Base-by-base conservation (phyloP, 148 eudicot genomes). In the Vaccinium myrtillus region DNA sequence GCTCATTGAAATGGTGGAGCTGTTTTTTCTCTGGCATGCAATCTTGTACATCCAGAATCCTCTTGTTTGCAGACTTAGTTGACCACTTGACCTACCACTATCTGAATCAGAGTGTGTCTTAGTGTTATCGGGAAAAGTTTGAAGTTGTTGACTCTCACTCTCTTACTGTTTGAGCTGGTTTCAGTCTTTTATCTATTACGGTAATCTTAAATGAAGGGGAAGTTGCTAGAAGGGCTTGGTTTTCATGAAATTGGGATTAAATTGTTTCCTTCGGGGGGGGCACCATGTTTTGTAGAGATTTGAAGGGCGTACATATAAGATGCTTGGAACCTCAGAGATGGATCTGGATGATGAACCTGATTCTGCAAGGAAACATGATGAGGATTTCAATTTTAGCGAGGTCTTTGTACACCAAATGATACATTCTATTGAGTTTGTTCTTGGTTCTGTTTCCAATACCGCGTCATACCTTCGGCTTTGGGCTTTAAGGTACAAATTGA, bases 401-500 rank as follows among this genome's bases (percentile, higher is more conserved):
- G 90, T 95, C 75, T 97, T 97, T 91, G 98, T 97, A 81, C 99
- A 97, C 88, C 99, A 97, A 87, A 89, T 97, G 90, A 97, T 97
- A 84, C 99, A 97, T 90, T 92, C 99, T 83, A 97, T 97, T 9
- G 99, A 95, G 92, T 97, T 97, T 92, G 94, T 97, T 77, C 88
- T 97, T 82, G 99, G 99, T 78, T 92, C 99, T 10, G 99, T 95
- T 83, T 97, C 99, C 81, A 97, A 97, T 86, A 97, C 99, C 67
- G 99, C 99, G 77, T 97, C 99, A 78, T 97, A 97, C 86, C 95
- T 97, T 82, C 98, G 99, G 54, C 95, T 97, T 50, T 97, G 99
- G 99, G 99, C 99, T 82, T 89, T 95, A 87, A 94, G 98, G 98
- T 94, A 82, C 55, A 25, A 51, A 21, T 77, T 48, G 14, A 80